These are phyloP conservation scores for Phoma sp. DNA, from an alignment of 2,329 filamentous ascomycete species.

Conservation along the genomic window DNA sequence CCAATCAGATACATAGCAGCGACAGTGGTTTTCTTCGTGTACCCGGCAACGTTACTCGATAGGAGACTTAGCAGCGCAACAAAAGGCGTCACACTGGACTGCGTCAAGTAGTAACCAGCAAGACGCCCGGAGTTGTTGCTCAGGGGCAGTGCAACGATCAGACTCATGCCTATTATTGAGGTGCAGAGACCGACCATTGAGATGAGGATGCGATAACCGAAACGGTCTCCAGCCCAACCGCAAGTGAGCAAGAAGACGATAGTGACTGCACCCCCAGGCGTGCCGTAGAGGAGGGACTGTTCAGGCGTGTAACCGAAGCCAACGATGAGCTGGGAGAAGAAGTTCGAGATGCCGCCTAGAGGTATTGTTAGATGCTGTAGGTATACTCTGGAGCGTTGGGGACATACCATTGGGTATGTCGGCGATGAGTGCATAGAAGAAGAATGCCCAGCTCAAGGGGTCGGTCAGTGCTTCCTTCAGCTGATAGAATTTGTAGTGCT, in stretches of 20 bases:
- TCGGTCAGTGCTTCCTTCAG: conserved; percentile 65
- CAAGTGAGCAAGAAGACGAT: conserved; percentile 64
- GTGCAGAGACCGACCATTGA: conserved; percentile 60
- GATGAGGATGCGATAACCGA: conserved; percentile 65
- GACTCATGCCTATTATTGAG: conserved; percentile 66
- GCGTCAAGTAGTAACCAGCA: conserved; percentile 71
- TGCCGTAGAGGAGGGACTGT: conserved; percentile 70
- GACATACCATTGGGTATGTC: conserved; percentile 63
- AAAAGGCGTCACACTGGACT: conserved; percentile 67
- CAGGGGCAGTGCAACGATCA: conserved; percentile 69
- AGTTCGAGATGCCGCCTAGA: conserved; percentile 63
- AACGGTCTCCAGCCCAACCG: conserved; percentile 64
- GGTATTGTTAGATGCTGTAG: conserved; percentile 3
- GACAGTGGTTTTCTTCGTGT: conserved; percentile 67
- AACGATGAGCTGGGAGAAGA: conserved; percentile 67
- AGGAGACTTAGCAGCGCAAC: conserved; percentile 70
- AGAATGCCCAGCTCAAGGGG: conserved; percentile 67
- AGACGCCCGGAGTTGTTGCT: conserved; percentile 65
- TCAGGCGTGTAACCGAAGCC: conserved; percentile 71
- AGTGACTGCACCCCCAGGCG: conserved; percentile 71
- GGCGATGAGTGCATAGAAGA: conserved; percentile 63
- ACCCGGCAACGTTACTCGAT: conserved; percentile 66
- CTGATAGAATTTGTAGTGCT: conserved; percentile 73
- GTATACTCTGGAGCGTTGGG: not conserved
- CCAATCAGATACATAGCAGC: conserved; percentile 59